Base-by-base conservation (phyloP, 108 stramenopile species). In the Cyclotella distinguenda region DNA sequence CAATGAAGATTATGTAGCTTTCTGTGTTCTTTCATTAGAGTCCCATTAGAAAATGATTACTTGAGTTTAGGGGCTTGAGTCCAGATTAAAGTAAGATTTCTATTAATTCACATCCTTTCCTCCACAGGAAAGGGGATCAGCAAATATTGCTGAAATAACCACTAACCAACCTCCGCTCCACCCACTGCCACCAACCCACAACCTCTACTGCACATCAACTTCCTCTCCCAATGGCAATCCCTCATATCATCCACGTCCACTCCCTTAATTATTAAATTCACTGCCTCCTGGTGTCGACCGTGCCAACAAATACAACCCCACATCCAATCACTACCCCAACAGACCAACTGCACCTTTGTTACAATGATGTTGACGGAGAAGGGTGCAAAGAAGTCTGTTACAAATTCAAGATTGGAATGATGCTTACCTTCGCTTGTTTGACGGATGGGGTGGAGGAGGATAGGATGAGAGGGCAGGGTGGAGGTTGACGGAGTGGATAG, bases 211-310 rank as follows among this genome's bases (percentile, higher is more conserved):
- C 63, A 64, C 49, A 48, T 73, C 25, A 39, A 48, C 32, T 18
- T 35, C 7, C 56, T 64, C n/a, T 13, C 30, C 12, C 34, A 38
- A 44, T 73, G 64, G 63, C 40, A 26, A 19, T 0, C 44, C 12
- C 11, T 38, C 50, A 4, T 28, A 26, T 32, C 32, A 9, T 21
- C 61, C 26, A 2, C 28, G 2, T 32, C 53, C 6, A 50, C 30
- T 8, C 1, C 61, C 18, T 48, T 87, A 21, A 63, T 93, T 30
- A 70, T 78, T 30, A 91, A 93, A 69, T 91, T 93, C 53, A 96
- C 95, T 4, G 94, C 94, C 16, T 64, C 65, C 10, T 96, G 95
- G 95, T 96, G 95, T 60, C 72, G 81, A 47, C 95, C 95, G 9
- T 96, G 95, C 69, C 74, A 87, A 51, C 62, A 58, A 25, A 89